Evolutionary conservation across 495 filamentous ascomycete genomes (phyloP).

Genomic region (Thermochaetoides thermophila): DNA sequence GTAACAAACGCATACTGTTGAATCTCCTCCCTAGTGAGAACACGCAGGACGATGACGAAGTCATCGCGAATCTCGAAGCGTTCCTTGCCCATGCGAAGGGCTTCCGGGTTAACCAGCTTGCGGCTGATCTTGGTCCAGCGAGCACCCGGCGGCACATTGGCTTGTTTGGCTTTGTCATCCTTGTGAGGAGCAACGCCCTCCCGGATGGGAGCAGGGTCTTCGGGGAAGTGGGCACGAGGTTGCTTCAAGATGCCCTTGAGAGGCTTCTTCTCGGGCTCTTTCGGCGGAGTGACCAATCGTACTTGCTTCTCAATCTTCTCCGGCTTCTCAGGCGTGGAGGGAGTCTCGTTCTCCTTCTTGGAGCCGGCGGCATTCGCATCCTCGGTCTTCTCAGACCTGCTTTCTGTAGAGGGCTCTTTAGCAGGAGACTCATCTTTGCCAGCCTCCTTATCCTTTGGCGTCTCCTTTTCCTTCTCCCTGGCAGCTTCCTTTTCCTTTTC

Average conservation of each 20-base stretch:
- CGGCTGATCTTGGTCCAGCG: constrained; percentile 84
- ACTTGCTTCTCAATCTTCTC: constrained; percentile 35
- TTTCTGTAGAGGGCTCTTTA: constrained; percentile 18
- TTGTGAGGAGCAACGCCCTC: constrained; percentile 84
- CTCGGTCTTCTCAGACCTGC: constrained; percentile 7
- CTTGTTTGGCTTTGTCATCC: constrained; percentile 58
- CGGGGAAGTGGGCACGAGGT: constrained; percentile 62
- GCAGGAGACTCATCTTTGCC: constrained; percentile 8
- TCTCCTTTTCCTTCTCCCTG: constrained; percentile 13
- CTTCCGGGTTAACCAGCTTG: constrained; percentile 67
- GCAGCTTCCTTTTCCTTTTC: constrained; percentile 1
- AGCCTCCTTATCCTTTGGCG: constrained; percentile 14
- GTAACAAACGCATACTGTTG: constrained; percentile 64
- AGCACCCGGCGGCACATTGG: constrained; percentile 58
- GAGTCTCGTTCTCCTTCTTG: constrained; percentile 24
- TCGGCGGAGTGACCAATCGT: constrained; percentile 41
- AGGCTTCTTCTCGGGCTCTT: constrained; percentile 25
- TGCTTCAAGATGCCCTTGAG: constrained; percentile 45
- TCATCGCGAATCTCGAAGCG: constrained; percentile 69
- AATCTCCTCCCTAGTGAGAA: constrained; percentile 69
- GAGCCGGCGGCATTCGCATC: constrained; percentile 12
- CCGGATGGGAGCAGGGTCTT: constrained; percentile 59
- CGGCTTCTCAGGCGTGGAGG: too few relatives aligned
- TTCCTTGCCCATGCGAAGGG: constrained; percentile 60
- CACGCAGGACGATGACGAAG: constrained; percentile 72